Conservation (phyloP, 106 monocot species). For the Cymbidium sinense region DNA sequence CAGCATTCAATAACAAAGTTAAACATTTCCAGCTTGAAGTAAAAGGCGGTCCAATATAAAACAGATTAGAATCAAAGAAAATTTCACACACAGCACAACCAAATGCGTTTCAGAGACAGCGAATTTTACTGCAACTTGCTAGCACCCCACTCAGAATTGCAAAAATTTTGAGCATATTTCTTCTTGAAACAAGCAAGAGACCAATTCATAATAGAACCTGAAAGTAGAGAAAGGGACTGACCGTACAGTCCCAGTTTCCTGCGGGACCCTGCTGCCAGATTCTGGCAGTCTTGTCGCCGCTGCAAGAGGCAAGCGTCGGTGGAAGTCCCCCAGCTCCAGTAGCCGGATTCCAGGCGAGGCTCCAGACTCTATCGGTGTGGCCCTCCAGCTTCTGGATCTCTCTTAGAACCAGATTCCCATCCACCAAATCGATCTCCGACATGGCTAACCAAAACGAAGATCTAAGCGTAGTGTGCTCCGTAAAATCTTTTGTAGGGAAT, state of each 20-base stretch:
- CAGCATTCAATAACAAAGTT: too few relatives aligned
- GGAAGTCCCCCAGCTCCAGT: slow-evolving; percentile 32
- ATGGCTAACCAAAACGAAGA: not conserved
- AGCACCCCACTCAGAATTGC: not conserved
- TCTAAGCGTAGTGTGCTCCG: not conserved
- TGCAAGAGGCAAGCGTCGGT: slow-evolving; percentile 78
- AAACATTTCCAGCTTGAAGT: too few relatives aligned
- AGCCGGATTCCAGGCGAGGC: slow-evolving; percentile 76
- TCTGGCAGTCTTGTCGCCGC: slow-evolving; percentile 86
- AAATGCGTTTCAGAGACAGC: not conserved
- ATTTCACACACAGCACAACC: not conserved
- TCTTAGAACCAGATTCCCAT: slow-evolving; percentile 31
- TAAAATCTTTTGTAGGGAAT: not conserved
- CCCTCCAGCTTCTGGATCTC: slow-evolving; percentile 78
- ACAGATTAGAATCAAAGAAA: not conserved
- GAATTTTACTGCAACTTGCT: not conserved
- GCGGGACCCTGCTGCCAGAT: slow-evolving; percentile 71
- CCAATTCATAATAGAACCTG: not conserved
- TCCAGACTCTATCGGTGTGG: slow-evolving; percentile 86
- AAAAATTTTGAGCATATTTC: not conserved
- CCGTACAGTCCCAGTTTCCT: slow-evolving; percentile 72
- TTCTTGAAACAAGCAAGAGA: not conserved
- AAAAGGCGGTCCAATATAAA: not conserved
- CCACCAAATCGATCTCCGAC: slow-evolving; percentile 15
- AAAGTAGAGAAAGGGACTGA: slow-evolving; percentile 8